A percentile compares a stretch with the other conserved stretches of the same genome.
Conservation (phyloP, 306 rosid species). For the Crotalaria pallida region DNA sequence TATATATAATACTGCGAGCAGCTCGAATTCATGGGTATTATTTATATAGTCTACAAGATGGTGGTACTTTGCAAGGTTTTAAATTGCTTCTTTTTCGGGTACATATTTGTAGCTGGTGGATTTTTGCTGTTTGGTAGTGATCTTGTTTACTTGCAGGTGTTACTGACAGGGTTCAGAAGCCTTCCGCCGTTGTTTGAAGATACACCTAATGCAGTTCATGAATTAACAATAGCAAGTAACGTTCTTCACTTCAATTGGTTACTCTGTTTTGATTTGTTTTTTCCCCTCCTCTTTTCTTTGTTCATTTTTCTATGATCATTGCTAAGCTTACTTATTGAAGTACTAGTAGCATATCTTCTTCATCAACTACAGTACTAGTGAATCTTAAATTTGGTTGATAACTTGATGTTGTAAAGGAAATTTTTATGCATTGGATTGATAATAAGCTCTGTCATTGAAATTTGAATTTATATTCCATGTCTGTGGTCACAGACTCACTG, state of each 20-base stretch:
- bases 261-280: too few species aligned
- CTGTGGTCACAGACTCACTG: neutral
- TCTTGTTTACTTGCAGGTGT: constrained; percentile 58
- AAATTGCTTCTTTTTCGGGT: neutral
- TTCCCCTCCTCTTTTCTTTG: neutral
- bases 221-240: constrained; percentile 82
- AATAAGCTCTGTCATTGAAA: neutral
- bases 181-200: constrained; percentile 88
- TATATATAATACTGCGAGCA: neutral
- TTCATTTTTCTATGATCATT: neutral
- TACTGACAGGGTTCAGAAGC: constrained; percentile 73
- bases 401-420: neutral
- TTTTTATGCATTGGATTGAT: neutral
- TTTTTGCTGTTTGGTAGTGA: too few species aligned
- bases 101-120: neutral
- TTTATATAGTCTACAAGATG: neutral
- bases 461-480: neutral
- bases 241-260: constrained; percentile 19
- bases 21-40: neutral
- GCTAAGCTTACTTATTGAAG: neutral
- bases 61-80: neutral
- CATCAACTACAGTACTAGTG: neutral
- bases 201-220: constrained; percentile 64
- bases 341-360: neutral
- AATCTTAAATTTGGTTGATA: constrained; percentile 5